phyloP scores from a whole-genome alignment of 2,329 filamentous ascomycete genomes.

The Graphilbum ipis-grandicollis region DNA sequence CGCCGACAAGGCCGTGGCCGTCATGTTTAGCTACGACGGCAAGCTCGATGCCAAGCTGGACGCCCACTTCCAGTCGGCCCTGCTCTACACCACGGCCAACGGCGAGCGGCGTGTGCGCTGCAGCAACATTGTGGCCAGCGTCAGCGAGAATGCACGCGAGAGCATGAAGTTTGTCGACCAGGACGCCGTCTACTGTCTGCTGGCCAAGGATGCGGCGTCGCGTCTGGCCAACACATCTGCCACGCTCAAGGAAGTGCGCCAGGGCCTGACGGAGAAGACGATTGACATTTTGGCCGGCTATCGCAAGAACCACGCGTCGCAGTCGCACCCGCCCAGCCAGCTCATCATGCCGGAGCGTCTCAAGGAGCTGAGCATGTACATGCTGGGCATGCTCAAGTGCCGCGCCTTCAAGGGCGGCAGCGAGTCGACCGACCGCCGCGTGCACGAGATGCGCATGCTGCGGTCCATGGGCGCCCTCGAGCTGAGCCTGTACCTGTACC shows the following conservation, averaged over 20 bases:
- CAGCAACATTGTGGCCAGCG: constrained; percentile 82
- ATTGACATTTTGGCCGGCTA: constrained; percentile 87
- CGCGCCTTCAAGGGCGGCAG: constrained; percentile 85
- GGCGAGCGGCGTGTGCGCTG: constrained; percentile 85
- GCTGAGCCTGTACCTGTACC: constrained; percentile 83
- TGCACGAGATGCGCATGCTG: constrained; percentile 83
- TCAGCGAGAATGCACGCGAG: constrained; percentile 71
- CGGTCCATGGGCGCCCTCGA: constrained; percentile 75
- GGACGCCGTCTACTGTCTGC: constrained; percentile 73
- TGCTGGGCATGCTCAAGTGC: constrained; percentile 75
- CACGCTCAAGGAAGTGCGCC: constrained; percentile 70
- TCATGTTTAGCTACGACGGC: constrained; percentile 88
- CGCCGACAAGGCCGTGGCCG: constrained; percentile 79
- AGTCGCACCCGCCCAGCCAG: constrained; percentile 74
- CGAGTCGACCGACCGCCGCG: constrained; percentile 77
- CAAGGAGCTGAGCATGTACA: constrained; percentile 95
- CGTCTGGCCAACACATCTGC: constrained; percentile 54
- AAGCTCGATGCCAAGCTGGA: constrained; percentile 95
- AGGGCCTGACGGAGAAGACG: constrained; percentile 71
- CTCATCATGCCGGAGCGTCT: constrained; percentile 89
- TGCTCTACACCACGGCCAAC: constrained; percentile 82
- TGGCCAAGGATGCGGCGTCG: constrained; percentile 88
- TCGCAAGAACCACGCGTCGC: constrained; percentile 73
- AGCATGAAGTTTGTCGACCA: constrained; percentile 89
- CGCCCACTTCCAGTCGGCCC: constrained; percentile 89